Base-by-base conservation (phyloP, 805 yeast genomes). In the Candida nitratophila region DNA sequence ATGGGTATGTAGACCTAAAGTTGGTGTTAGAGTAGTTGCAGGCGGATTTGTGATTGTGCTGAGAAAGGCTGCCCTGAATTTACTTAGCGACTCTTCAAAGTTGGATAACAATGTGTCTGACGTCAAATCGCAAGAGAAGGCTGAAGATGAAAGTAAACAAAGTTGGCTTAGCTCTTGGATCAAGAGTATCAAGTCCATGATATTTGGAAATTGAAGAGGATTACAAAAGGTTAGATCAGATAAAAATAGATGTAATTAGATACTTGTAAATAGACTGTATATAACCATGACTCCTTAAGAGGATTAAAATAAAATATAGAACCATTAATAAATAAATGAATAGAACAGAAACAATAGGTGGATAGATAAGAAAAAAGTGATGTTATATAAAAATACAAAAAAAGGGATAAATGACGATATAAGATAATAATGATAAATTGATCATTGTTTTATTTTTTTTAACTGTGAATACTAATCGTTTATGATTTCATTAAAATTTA, bases 11-110 rank as follows among this genome's bases (percentile, higher is more conserved):
- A 59, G 79, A 48, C 80, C 80, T 3, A 69, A 66, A 50, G 78
- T 74, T 22, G 79, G 77, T 0, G 53, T 61, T 2, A 61, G 67
- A 47, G 62, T 69, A 0, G 70, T 68, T 33, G 79, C 76, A 19
- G 80, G 80, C 33, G 80, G 79, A 10, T 74, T 74, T 52, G 67
- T 73, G 33, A 70, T 66, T 1, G 54, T 74, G 9, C 72, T 74
- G 47, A 64, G 60, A 45, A 71, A 68, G 41, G 12, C 3, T 10
- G 22, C 36, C 24, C 10, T 34, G 19, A 34, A 6, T 9, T n/a
- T 33, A 15, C 11, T 24, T n/a, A n/a, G n/a, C n/a, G n/a, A n/a
- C n/a, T n/a, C n/a, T n/a, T n/a, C n/a, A n/a, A n/a, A n/a, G n/a
- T n/a, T n/a, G n/a, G n/a, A n/a, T n/a, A n/a, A n/a, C n/a, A n/a